Conservation (phyloP, 2,329 filamentous ascomycete genomes). For the Monilinia aucupariae region DNA sequence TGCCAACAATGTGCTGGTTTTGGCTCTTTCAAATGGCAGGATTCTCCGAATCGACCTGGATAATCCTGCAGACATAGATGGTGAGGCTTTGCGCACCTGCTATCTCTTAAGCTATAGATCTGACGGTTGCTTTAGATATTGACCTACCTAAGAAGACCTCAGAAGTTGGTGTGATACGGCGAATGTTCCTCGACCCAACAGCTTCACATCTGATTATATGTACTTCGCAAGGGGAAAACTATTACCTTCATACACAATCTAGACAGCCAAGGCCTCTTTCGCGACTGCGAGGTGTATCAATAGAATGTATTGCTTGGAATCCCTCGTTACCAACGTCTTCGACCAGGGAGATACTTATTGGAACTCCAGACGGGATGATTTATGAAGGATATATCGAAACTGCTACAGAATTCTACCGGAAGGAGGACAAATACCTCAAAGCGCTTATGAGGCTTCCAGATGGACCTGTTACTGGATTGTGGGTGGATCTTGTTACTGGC, state of each 20-base stretch:
- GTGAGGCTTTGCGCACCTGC: constrained; percentile 39
- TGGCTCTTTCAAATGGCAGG: constrained; percentile 86
- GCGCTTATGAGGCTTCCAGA: constrained; percentile 76
- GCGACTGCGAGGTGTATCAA: constrained; percentile 75
- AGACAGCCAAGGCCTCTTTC: constrained; percentile 78
- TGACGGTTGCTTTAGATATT: constrained; percentile 60
- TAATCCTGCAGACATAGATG: constrained; percentile 90
- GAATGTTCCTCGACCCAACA: constrained; percentile 95
- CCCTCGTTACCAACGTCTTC: constrained; percentile 87
- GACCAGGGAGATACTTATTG: constrained; percentile 87
- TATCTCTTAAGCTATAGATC: background rate
- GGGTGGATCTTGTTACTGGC: constrained; percentile 67
- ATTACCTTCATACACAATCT: constrained; percentile 94
- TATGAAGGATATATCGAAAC: constrained; percentile 96
- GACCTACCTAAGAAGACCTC: constrained; percentile 90
- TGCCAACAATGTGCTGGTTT: constrained; percentile 90
- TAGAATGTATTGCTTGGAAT: constrained; percentile 93
- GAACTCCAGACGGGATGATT: constrained; percentile 86
- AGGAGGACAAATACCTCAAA: constrained; percentile 90
- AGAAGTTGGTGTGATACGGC: constrained; percentile 85
- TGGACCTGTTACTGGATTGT: constrained; percentile 77
- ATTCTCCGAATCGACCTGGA: constrained; percentile 93
- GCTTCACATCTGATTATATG: constrained; percentile 90
- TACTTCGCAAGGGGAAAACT: constrained; percentile 90
- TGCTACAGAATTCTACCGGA: constrained; percentile 87